phyloP scores from a whole-genome alignment of 352 stramenopile species.

The Phytopythium oedochilum region DNA sequence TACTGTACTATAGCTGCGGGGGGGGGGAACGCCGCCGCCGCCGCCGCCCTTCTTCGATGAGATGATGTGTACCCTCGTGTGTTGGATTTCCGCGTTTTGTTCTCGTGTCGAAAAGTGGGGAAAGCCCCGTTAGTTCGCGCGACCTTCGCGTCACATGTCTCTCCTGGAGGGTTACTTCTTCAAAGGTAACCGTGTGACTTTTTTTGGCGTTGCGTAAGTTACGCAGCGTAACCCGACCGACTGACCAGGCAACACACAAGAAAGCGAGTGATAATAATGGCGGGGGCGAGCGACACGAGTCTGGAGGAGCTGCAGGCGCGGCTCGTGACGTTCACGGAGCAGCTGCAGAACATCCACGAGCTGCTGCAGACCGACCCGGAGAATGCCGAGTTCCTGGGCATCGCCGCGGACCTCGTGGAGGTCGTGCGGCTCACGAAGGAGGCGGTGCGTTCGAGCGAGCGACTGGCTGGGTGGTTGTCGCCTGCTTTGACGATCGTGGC shows the following conservation, averaged over 20 bases:
- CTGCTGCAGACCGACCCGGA: conserved; percentile 64
- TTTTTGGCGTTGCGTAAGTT: no score
- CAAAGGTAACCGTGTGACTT: no score
- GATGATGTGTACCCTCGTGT: no score
- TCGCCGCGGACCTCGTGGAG: conserved; percentile 77
- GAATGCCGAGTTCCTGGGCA: conserved; percentile 70
- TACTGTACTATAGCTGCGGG: no score
- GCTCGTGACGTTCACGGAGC: conserved; percentile 71
- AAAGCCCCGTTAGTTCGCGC: neutral
- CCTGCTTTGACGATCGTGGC: neutral
- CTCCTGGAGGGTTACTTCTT: no score
- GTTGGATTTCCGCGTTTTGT: conserved; percentile 3
- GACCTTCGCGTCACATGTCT: conserved; percentile 3
- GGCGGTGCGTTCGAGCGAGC: conserved; percentile 31
- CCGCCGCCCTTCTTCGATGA: no score
- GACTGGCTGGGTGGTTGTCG: neutral
- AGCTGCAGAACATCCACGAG: conserved; percentile 80
- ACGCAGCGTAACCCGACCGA: no score
- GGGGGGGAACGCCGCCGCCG: no score
- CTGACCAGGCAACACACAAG: neutral
- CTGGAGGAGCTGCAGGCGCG: conserved; percentile 74
- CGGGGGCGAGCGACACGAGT: conserved; percentile 22
- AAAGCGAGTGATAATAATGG: conserved; percentile 10
- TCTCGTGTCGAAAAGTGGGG: neutral
- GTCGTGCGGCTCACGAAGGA: conserved; percentile 85